Percentiles rank a stretch among this genome's conserved stretches.
Conservation (phyloP, 2,329 filamentous ascomycete species). For the Didymella arachidicola region DNA sequence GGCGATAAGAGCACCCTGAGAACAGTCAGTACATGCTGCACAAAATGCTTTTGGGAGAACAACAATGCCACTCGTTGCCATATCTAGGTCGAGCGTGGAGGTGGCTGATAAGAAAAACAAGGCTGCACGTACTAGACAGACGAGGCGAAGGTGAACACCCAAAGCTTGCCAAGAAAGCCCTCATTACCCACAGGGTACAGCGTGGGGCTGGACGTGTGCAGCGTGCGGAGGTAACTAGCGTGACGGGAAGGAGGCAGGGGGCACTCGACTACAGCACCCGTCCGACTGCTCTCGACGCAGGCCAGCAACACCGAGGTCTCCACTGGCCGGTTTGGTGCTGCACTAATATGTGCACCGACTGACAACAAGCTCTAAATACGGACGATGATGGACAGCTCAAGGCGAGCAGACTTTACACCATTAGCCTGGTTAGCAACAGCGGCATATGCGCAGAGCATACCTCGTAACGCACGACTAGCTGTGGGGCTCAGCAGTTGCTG, state of each 20-base stretch:
- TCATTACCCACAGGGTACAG: not conserved
- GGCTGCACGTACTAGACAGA: constrained; percentile 1
- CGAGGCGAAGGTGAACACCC: constrained; percentile 1
- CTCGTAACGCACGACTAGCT: not conserved
- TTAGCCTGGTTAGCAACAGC: not conserved
- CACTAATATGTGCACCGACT: not conserved
- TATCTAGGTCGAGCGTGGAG: not conserved
- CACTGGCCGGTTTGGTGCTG: not conserved
- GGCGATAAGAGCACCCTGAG: not conserved
- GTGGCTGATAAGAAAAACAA: not conserved
- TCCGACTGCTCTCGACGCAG: constrained; percentile 6
- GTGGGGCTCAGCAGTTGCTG: not conserved
- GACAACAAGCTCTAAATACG: not conserved
- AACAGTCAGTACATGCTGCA: not conserved
- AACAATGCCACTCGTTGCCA: not conserved
- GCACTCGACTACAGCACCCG: constrained; percentile 8
- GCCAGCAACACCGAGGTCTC: not conserved
- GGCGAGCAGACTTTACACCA: not conserved
- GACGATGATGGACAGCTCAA: constrained; percentile 1
- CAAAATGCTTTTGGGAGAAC: not conserved
- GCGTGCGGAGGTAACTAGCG: constrained; percentile 13
- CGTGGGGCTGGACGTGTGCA: constrained; percentile 3
- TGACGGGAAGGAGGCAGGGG: constrained; percentile 8
- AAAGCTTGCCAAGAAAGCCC: not conserved
- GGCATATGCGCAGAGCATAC: not conserved